Percentiles rank a stretch among this genome's conserved stretches.
Conservation (phyloP, 2,329 filamentous ascomycete species). For the Parasarocladium wereldwijsianum region DNA sequence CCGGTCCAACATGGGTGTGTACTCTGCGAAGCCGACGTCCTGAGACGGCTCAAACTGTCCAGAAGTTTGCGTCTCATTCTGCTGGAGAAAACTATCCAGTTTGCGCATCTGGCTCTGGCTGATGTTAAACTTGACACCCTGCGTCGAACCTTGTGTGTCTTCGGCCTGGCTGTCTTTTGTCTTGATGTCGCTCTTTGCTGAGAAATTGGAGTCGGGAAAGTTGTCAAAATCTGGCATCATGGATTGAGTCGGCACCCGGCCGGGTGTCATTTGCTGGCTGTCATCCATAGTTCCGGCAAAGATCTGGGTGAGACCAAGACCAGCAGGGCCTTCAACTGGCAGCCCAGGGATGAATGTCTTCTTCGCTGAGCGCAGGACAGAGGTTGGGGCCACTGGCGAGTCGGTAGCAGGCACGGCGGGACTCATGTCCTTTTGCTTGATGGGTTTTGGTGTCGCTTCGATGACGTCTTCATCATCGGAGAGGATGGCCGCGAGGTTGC, state of each 20-base stretch:
- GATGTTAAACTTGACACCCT: conserved; percentile 39
- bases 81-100: conserved; percentile 39
- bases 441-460: conserved; percentile 34
- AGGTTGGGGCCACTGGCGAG: conserved; percentile 43
- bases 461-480: conserved; percentile 45
- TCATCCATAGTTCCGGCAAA: conserved; percentile 80
- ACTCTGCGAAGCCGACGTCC: conserved; percentile 61
- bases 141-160: conserved; percentile 21
- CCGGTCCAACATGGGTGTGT: conserved; percentile 54
- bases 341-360: conserved; percentile 58
- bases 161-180: conserved; percentile 30
- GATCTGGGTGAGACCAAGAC: conserved; percentile 72
- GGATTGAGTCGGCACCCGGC: conserved; percentile 23
- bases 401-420: conserved; percentile 24
- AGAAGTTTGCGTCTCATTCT: conserved; percentile 45
- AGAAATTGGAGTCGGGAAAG: conserved; percentile 45
- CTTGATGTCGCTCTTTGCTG: conserved; percentile 43
- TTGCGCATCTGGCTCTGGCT: conserved; percentile 45
- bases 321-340: conserved; percentile 43
- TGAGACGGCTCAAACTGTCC: conserved; percentile 66
- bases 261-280: conserved; percentile 25
- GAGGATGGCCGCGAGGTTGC: conserved; percentile 37
- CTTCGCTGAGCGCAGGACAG: conserved; percentile 51
- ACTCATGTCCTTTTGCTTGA: conserved; percentile 22
- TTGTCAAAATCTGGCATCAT: conserved; percentile 42